These are phyloP conservation scores for Heracleum sosnowskyi DNA, from an alignment of 129 eudicot genomes.

Conservation along the genomic window DNA sequence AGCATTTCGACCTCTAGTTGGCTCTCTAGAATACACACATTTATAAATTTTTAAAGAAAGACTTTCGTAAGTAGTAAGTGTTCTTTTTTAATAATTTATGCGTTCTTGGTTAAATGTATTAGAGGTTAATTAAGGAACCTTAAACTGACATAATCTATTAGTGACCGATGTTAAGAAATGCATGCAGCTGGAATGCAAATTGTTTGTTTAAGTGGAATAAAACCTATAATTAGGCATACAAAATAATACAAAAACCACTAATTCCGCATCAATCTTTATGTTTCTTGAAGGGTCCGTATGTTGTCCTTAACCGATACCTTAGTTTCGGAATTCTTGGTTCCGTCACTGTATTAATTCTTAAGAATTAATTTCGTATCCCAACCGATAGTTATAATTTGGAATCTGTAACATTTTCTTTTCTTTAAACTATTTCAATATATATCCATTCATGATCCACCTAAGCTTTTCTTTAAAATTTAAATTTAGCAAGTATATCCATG, in stretches of 20 bases:
- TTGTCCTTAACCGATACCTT: no score
- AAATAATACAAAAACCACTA: no score
- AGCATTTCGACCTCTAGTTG: no score
- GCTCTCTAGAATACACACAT: no score
- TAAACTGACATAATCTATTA: not conserved
- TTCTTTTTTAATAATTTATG: not conserved
- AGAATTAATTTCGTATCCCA: no score
- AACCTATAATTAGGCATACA: slow-evolving; percentile 5
- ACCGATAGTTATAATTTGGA: no score
- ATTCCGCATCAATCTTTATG: not conserved
- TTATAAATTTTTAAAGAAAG: no score
- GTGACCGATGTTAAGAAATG: not conserved
- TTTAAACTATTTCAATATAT: not conserved
- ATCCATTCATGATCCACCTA: not conserved
- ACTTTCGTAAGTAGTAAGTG: no score
- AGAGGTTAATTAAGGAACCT: not conserved
- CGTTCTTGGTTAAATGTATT: not conserved
- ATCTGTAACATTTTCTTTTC: not conserved
- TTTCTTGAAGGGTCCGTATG: not conserved
- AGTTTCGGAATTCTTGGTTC: not conserved
- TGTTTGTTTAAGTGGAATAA: not conserved
- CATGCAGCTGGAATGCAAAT: slow-evolving; percentile 3
- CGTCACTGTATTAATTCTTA: no score
- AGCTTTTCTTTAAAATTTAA: not conserved
- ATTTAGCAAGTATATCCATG: not conserved